Evolutionary conservation across 345 rosid genomes (phyloP).

Genomic region (Arabidopsis thaliana): TAIR10.1 NC_003070.9:2198501-2199000

Average conservation of each 20-base stretch:
- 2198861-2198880: slow-evolving; percentile 83
- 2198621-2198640: slow-evolving; percentile 85
- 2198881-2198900: slow-evolving; percentile 85
- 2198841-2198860: slow-evolving; percentile 67
- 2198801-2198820: slow-evolving; percentile 45
- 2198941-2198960: background rate
- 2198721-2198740: slow-evolving; percentile 85
- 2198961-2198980: background rate
- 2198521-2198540: background rate
- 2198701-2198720: slow-evolving; percentile 69
- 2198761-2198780: slow-evolving; percentile 70
- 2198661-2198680: slow-evolving; percentile 94
- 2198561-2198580: slow-evolving; percentile 50
- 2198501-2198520: slow-evolving; percentile 34
- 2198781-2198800: slow-evolving; percentile 72
- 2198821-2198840: slow-evolving; percentile 47
- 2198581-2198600: slow-evolving; percentile 72
- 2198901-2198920: slow-evolving; percentile 85
- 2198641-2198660: slow-evolving; percentile 68
- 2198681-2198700: slow-evolving; percentile 74
- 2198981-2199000: too few relatives aligned
- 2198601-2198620: slow-evolving; percentile 79
- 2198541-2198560: background rate
- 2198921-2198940: slow-evolving; percentile 24
- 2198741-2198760: slow-evolving; percentile 60